phyloP scores from a whole-genome alignment of 192 early-diverging fungal genomes.

The Mortierella antarctica region DNA sequence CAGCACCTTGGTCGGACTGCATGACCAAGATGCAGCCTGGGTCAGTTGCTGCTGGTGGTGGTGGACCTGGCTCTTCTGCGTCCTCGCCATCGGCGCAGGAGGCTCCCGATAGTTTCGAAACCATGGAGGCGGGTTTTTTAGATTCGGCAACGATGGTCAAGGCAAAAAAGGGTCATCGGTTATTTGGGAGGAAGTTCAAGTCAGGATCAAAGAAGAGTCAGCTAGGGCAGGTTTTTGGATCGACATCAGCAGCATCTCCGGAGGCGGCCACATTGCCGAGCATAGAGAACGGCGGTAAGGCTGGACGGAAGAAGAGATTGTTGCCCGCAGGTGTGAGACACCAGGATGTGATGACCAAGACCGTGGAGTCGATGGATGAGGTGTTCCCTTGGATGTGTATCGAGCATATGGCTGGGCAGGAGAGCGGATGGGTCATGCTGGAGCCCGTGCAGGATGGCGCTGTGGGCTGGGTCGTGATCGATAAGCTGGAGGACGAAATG shows the following conservation, averaged over 20 bases:
- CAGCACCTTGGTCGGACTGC: slow-evolving; percentile 1
- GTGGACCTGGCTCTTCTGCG: slow-evolving; percentile 29
- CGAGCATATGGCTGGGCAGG: slow-evolving; percentile 53
- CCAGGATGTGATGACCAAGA: slow-evolving; percentile 50
- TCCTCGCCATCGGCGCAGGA: background rate
- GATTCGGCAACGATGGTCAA: background rate
- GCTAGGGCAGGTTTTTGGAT: background rate
- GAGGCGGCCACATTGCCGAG: slow-evolving; percentile 1
- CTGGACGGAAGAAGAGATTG: slow-evolving; percentile 17
- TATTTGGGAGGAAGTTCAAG: slow-evolving; percentile 34
- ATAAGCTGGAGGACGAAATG: slow-evolving; percentile 32
- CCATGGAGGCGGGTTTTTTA: background rate
- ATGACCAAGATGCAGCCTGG: slow-evolving; percentile 15
- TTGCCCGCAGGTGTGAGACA: slow-evolving; percentile 33
- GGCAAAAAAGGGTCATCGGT: background rate
- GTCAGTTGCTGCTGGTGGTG: slow-evolving; percentile 47
- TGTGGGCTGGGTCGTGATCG: slow-evolving; percentile 42
- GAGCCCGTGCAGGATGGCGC: slow-evolving; percentile 48
- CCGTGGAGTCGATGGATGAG: slow-evolving; percentile 44
- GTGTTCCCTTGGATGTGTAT: slow-evolving; percentile 54
- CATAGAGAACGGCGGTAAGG: background rate
- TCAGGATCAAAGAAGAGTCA: background rate
- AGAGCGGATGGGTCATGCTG: slow-evolving; percentile 47
- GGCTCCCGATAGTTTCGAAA: background rate
- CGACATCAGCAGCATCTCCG: background rate